Percentiles rank a stretch among this genome's conserved stretches.
Conservation (phyloP, 176 grass and related monocot genomes). For the Dactylis glomerata region DNA sequence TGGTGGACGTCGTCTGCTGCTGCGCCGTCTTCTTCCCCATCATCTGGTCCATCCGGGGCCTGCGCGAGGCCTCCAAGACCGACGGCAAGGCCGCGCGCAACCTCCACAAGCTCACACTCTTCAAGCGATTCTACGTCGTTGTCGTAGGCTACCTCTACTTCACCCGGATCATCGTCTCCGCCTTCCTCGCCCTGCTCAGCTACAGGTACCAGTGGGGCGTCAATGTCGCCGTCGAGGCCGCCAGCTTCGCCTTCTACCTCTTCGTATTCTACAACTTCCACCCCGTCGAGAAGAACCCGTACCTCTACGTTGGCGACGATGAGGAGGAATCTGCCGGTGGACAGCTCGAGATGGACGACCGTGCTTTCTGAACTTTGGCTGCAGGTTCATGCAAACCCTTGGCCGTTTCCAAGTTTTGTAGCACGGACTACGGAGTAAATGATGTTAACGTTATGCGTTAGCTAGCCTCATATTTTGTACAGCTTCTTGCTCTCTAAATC, state of each 20-base stretch:
- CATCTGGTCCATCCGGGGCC: constrained; percentile 59
- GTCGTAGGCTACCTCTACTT: constrained; percentile 71
- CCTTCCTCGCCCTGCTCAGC: constrained; percentile 35
- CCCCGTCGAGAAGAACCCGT: constrained; percentile 54
- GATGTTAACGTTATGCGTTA: no score
- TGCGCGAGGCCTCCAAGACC: constrained; percentile 56
- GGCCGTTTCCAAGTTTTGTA: no score
- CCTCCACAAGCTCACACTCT: constrained; percentile 68
- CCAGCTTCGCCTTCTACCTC: constrained; percentile 49
- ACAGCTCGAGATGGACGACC: constrained; percentile 51
- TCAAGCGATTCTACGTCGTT: constrained; percentile 66
- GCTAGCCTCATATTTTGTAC: no score
- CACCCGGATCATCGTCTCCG: constrained; percentile 44
- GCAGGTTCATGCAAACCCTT: neutral
- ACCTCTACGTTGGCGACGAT: constrained; percentile 48
- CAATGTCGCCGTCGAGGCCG: constrained; percentile 40
- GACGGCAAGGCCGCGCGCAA: constrained; percentile 61
- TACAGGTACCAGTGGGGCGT: constrained; percentile 58
- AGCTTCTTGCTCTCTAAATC: no score
- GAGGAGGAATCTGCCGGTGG: constrained; percentile 35
- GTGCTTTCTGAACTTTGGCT: constrained; percentile 36
- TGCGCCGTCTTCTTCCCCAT: constrained; percentile 64
- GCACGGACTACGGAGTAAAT: no score
- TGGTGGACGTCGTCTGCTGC: constrained; percentile 57
- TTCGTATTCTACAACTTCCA: constrained; percentile 60